Evolutionary conservation across 1,284 basidiomycete species (phyloP).

Genomic region (Testicularia cyperi): DNA sequence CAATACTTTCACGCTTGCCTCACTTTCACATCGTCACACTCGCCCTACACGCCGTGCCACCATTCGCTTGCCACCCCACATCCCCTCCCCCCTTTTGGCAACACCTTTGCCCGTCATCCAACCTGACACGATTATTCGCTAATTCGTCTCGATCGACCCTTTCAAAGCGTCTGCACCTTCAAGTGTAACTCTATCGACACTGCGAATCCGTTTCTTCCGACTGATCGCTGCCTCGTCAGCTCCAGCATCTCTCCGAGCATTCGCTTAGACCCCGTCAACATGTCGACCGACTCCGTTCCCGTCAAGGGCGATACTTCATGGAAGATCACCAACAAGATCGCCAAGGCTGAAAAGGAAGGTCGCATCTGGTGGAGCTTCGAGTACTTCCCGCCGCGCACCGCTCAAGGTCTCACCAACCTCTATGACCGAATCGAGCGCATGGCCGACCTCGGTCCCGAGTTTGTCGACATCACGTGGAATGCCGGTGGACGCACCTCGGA

Average conservation of each 20-base stretch:
- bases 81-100: too few relatives aligned
- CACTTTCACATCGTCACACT: too few relatives aligned
- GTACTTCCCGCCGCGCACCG: slow-evolving; percentile 91
- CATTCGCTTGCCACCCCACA: too few relatives aligned
- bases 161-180: too few relatives aligned
- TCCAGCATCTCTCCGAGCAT: background rate
- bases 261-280: background rate
- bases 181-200: too few relatives aligned
- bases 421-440: slow-evolving; percentile 94
- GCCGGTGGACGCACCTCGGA: slow-evolving; percentile 81
- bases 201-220: too few relatives aligned
- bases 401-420: slow-evolving; percentile 68
- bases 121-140: too few relatives aligned
- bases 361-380: slow-evolving; percentile 70
- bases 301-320: slow-evolving; percentile 38
- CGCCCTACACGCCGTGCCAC: too few relatives aligned
- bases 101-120: too few relatives aligned
- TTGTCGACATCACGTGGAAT: slow-evolving; percentile 99
- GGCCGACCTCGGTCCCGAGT: slow-evolving; percentile 91
- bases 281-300: slow-evolving; percentile 14
- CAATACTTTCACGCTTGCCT: too few relatives aligned
- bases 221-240: too few relatives aligned
- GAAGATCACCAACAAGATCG: slow-evolving; percentile 58
- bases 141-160: too few relatives aligned
- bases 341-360: slow-evolving; percentile 56